Conservation (phyloP, 257 asterid species). For the Solanum corneliomulleri region DNA sequence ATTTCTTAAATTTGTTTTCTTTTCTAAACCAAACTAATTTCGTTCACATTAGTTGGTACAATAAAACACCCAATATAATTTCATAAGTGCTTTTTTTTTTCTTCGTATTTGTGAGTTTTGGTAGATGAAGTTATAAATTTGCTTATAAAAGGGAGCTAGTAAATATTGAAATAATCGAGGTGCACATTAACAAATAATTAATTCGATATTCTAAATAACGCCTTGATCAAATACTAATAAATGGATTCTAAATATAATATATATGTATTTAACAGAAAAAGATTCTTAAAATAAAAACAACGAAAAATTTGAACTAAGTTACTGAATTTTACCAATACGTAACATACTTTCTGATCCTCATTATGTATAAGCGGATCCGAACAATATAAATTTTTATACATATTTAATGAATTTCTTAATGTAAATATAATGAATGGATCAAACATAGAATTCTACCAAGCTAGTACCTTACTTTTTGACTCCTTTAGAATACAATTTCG, state of each 20-base stretch:
- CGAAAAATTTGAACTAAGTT: not conserved
- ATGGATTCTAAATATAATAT: not conserved
- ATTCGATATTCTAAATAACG: accelerated
- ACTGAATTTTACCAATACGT: not conserved
- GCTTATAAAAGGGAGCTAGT: not conserved
- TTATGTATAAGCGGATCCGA: not conserved
- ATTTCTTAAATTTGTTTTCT: no score
- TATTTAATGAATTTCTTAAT: not conserved
- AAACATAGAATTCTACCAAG: not conserved
- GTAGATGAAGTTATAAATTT: not conserved
- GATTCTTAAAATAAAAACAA: not conserved
- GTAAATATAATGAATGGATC: not conserved
- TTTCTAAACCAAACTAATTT: no score
- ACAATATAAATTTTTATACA: not conserved
- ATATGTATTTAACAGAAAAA: not conserved
- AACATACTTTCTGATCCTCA: not conserved
- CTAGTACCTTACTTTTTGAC: not conserved
- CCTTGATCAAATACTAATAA: not conserved
- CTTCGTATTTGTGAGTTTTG: not conserved
- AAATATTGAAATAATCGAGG: not conserved
- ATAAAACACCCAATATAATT: no score
- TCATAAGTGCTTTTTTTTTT: no score
- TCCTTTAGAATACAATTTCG: no score
- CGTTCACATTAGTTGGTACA: no score
- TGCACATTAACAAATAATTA: not conserved